Percentiles rank a stretch among this genome's conserved stretches.
phyloP scores from a whole-genome alignment of 495 filamentous ascomycete species.

The Aspergillus bridgeri region DNA sequence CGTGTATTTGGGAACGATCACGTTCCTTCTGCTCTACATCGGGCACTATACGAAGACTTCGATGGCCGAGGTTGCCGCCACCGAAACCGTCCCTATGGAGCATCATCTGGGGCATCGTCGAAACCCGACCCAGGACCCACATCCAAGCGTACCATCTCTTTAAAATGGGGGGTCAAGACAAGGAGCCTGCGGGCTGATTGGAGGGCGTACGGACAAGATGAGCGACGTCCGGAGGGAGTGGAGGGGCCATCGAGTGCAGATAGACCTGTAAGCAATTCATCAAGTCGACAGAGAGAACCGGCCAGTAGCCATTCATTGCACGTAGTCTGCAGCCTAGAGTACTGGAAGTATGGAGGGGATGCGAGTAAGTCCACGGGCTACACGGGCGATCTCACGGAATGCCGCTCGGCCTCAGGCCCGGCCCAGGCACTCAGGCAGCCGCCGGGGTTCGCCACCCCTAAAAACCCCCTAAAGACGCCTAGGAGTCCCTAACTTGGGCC shows the following conservation, averaged over 20 bases:
- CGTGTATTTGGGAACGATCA: conserved; percentile 58
- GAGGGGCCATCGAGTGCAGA: neutral
- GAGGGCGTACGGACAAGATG: neutral
- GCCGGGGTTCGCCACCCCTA: neutral
- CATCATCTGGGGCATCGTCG: neutral
- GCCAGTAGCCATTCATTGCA: neutral
- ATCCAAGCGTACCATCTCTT: neutral
- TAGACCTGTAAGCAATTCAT: neutral
- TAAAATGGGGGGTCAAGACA: too few relatives aligned
- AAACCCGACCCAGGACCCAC: neutral
- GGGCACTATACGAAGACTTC: conserved; percentile 11
- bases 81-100: neutral
- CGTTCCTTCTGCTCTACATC: conserved; percentile 49
- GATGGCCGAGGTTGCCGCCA: neutral
- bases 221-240: neutral
- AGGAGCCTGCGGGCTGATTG: neutral
- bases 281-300: neutral
- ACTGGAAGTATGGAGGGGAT: too few relatives aligned
- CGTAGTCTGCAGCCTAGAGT: too few relatives aligned
- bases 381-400: too few relatives aligned
- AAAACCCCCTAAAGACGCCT: neutral
- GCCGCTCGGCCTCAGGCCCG: neutral
- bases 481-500: neutral
- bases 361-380: too few relatives aligned
- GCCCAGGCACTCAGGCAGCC: neutral